Conservation (phyloP, 148 eudicot genomes). For the Dianthus caryophyllus region DNA sequence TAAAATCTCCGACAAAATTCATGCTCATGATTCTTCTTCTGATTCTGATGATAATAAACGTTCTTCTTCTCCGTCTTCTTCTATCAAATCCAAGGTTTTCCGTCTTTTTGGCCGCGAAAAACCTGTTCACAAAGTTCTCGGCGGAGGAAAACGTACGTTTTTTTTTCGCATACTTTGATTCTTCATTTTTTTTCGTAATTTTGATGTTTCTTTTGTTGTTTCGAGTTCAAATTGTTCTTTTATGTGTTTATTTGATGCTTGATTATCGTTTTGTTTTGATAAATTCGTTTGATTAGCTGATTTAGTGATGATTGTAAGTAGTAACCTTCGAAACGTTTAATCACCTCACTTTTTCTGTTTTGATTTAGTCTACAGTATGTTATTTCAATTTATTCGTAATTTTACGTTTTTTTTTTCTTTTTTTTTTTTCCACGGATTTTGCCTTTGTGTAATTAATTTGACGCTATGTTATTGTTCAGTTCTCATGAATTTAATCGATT, state of each 20-base stretch:
- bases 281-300: not conserved
- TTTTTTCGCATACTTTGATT: not conserved
- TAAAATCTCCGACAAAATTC: constrained; percentile 51
- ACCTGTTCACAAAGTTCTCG: constrained; percentile 70
- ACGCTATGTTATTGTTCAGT: not conserved
- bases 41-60: constrained; percentile 41
- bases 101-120: constrained; percentile 60
- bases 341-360: not conserved
- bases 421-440: not conserved
- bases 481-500: not conserved
- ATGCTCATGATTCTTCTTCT: constrained; percentile 44
- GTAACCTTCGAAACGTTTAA: not conserved
- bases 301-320: constrained; percentile 5
- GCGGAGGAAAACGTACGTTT: constrained; percentile 73
- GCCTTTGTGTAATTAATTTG: not conserved
- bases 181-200: not conserved
- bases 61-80: constrained; percentile 29
- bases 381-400: not conserved
- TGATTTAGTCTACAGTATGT: not conserved
- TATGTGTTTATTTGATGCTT: not conserved
- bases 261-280: not conserved
- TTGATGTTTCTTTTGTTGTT: not conserved
- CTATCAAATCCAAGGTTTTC: constrained; percentile 42
- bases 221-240: no score
- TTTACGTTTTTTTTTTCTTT: not conserved